phyloP scores from a whole-genome alignment of 768 basidiomycete genomes.

The Leucocoprinus birnbaumii region DNA sequence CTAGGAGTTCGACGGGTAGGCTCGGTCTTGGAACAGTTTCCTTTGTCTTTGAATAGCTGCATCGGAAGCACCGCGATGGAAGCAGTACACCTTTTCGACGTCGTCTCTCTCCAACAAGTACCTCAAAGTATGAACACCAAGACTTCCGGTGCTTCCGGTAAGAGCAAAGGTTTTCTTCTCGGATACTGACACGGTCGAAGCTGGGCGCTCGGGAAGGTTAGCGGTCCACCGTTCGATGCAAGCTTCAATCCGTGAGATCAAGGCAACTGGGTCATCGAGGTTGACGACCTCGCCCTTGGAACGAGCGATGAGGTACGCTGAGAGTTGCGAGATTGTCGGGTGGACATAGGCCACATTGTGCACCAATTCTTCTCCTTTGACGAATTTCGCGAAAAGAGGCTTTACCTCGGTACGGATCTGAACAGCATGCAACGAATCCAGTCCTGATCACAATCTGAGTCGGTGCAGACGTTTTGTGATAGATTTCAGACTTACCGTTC shows the following conservation, averaged over 20 bases:
- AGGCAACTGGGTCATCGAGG: not conserved
- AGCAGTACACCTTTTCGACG: slow-evolving; percentile 21
- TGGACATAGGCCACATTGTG: slow-evolving; percentile 11
- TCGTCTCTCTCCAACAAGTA: slow-evolving; percentile 17
- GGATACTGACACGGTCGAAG: not conserved
- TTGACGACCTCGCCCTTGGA: not conserved
- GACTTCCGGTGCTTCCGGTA: slow-evolving; percentile 31
- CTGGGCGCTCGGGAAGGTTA: not conserved
- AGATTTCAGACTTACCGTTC: not conserved
- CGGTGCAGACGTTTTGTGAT: not conserved
- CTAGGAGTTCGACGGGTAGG: not conserved
- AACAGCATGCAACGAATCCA: slow-evolving; percentile 13
- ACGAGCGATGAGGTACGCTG: not conserved
- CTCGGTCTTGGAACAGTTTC: slow-evolving; percentile 4
- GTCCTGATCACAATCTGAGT: not conserved
- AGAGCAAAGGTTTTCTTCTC: slow-evolving; percentile 23
- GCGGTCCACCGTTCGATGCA: slow-evolving; percentile 7
- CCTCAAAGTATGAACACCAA: slow-evolving; percentile 25
- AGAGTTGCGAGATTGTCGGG: slow-evolving; percentile 6
- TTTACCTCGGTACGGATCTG: slow-evolving; percentile 9
- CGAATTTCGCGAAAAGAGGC: slow-evolving; percentile 4
- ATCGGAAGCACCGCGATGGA: slow-evolving; percentile 19
- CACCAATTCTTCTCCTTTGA: not conserved
- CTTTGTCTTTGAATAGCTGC: not conserved
- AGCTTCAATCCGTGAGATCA: not conserved